Percentiles rank a stretch among this genome's conserved stretches.
Evolutionary conservation across 306 rosid genomes (phyloP).

Genomic region (Quercus mongolica): DNA sequence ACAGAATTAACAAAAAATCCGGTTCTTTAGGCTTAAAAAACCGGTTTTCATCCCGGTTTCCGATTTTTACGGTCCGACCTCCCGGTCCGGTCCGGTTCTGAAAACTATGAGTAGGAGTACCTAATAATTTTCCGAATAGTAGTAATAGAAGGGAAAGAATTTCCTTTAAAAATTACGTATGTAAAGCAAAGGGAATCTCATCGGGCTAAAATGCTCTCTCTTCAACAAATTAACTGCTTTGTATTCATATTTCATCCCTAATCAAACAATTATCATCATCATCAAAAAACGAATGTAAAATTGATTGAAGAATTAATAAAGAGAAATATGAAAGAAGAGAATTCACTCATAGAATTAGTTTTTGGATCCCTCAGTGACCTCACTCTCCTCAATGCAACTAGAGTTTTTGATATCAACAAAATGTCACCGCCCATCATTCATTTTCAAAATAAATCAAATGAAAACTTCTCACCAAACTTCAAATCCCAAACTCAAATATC

Average conservation of each 20-base stretch:
- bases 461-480: neutral
- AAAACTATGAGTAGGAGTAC: too few relatives aligned
- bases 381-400: conserved; percentile 74
- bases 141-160: too few relatives aligned
- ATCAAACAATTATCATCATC: neutral
- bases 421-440: conserved; percentile 79
- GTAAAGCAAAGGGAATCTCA: neutral
- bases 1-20: too few relatives aligned
- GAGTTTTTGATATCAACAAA: conserved; percentile 69
- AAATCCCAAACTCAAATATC: conserved; percentile 15
- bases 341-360: conserved; percentile 62
- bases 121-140: too few relatives aligned
- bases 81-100: too few relatives aligned
- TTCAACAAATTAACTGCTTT: conserved; percentile 47
- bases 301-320: neutral
- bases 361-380: conserved; percentile 89
- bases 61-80: too few relatives aligned
- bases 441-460: neutral
- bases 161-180: too few relatives aligned
- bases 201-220: conserved; percentile 51
- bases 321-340: conserved; percentile 21
- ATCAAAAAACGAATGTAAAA: neutral
- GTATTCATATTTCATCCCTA: conserved; percentile 59
- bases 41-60: too few relatives aligned
- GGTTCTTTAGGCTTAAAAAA: too few relatives aligned